phyloP scores from a whole-genome alignment of 2,329 filamentous ascomycete genomes.

The Colletotrichum tropicale region DNA sequence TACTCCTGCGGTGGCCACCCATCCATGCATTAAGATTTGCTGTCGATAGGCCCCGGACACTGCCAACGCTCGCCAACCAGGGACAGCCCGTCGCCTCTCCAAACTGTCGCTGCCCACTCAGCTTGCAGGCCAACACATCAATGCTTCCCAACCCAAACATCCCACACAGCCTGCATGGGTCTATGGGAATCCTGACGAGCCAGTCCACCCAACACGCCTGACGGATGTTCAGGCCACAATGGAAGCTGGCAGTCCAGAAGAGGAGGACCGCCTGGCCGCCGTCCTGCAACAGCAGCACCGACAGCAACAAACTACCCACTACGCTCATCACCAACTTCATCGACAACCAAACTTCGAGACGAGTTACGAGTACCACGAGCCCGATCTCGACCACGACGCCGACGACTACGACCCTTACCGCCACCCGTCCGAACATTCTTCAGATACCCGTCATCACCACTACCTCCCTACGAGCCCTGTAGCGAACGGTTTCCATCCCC shows the following conservation, averaged over 20 bases:
- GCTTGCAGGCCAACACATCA: conserved; percentile 49
- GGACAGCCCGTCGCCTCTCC: conserved; percentile 21
- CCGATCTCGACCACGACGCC: conserved; percentile 27
- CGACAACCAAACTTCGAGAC: conserved; percentile 26
- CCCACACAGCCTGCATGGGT: conserved; percentile 43
- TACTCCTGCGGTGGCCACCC: conserved; percentile 17
- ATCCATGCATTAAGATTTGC: conserved; percentile 22
- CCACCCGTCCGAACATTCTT: conserved; percentile 23
- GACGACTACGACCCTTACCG: conserved; percentile 28
- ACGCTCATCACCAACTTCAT: conserved; percentile 26
- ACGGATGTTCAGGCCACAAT: conserved; percentile 53
- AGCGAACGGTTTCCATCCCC: conserved; percentile 19
- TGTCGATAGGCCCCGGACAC: conserved; percentile 20
- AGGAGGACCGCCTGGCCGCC: conserved; percentile 39
- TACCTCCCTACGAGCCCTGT: conserved; percentile 25
- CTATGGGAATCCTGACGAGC: conserved; percentile 44
- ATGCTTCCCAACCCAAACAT: conserved; percentile 45
- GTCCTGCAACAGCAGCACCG: conserved; percentile 31
- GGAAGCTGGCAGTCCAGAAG: conserved; percentile 51
- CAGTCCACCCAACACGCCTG: conserved; percentile 45
- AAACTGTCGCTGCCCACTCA: conserved; percentile 34
- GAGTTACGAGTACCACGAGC: conserved; percentile 29
- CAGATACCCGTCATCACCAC: conserved; percentile 22
- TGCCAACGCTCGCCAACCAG: conserved; percentile 20
- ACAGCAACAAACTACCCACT: conserved; percentile 31